A percentile compares a stretch with the other conserved stretches of the same genome.
These are phyloP conservation scores for Talaromyces pinophilus DNA, from an alignment of 2,329 filamentous ascomycete species.

Conservation along the genomic window DNA sequence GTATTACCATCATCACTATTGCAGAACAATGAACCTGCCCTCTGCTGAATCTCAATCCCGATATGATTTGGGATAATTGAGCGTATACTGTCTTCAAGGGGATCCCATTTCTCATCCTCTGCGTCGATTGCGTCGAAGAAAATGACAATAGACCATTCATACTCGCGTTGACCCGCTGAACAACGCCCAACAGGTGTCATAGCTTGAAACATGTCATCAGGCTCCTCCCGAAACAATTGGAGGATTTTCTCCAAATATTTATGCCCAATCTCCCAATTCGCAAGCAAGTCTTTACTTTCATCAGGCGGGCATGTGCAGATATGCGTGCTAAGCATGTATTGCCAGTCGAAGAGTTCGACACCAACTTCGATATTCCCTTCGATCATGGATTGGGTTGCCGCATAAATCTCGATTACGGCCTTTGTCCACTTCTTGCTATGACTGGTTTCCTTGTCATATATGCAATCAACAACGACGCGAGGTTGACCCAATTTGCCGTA, in stretches of 20 bases:
- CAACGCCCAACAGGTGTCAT: constrained; percentile 16
- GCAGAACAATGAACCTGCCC: constrained; percentile 9
- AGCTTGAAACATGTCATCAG: not conserved
- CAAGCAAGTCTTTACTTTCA: not conserved
- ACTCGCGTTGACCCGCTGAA: constrained; percentile 8
- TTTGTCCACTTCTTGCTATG: not conserved
- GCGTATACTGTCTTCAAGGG: not conserved
- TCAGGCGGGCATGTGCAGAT: not conserved
- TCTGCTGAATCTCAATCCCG: constrained; percentile 17
- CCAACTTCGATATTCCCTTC: not conserved
- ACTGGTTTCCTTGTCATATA: not conserved
- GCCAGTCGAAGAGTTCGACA: not conserved
- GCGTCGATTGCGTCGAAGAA: constrained; percentile 8
- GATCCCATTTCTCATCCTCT: constrained; percentile 11
- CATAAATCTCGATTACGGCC: not conserved
- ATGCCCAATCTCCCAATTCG: constrained; percentile 7
- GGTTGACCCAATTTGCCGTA: not conserved
- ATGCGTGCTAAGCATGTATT: not conserved
- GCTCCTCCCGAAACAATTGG: not conserved
- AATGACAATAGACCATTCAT: constrained; percentile 5
- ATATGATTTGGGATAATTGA: constrained; percentile 1
- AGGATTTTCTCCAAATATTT: not conserved
- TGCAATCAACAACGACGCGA: not conserved
- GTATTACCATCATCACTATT: not conserved
- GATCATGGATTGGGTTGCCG: not conserved